Evolutionary conservation across 495 filamentous ascomycete species (phyloP).

Genomic region (Talaromyces liani): DNA sequence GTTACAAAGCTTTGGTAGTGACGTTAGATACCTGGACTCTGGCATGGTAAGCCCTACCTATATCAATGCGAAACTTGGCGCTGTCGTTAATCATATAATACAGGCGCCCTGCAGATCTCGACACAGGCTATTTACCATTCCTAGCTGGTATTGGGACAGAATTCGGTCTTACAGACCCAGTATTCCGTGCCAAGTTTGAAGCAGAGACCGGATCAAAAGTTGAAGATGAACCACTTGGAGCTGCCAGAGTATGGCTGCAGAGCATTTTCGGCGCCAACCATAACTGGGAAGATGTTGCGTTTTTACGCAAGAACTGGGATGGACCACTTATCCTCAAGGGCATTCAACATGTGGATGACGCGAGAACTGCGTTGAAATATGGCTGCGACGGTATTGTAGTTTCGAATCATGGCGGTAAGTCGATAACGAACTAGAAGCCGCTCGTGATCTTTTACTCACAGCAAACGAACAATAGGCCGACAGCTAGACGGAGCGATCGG

Average conservation of each 20-base stretch:
- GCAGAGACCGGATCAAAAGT: slow-evolving; percentile 35
- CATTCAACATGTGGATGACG: slow-evolving; percentile 45
- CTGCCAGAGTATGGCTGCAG: slow-evolving; percentile 40
- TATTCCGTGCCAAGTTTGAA: slow-evolving; percentile 50
- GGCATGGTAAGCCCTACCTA: slow-evolving; percentile 17
- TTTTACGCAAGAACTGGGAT: slow-evolving; percentile 52
- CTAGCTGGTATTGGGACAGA: slow-evolving; percentile 36
- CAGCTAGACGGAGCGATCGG: slow-evolving; percentile 62
- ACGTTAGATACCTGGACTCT: slow-evolving; percentile 37
- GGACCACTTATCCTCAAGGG: slow-evolving; percentile 48
- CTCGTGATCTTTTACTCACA: background rate
- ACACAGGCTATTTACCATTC: slow-evolving; percentile 51
- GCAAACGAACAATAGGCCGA: slow-evolving; percentile 28
- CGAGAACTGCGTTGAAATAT: slow-evolving; percentile 33
- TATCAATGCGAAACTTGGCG: background rate
- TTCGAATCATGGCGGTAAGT: slow-evolving; percentile 46
- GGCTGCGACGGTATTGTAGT: slow-evolving; percentile 48
- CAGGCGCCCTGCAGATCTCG: slow-evolving; percentile 57
- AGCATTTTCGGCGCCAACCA: slow-evolving; percentile 20
- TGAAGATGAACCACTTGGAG: slow-evolving; percentile 41
- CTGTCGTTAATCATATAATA: slow-evolving; percentile 15
- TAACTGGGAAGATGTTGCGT: slow-evolving; percentile 49
- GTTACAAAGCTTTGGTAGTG: slow-evolving; percentile 38
- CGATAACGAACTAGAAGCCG: background rate
- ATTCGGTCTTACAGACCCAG: slow-evolving; percentile 48